Evolutionary conservation across 164 flowering plant genomes (phyloP).

Genomic region (Macadamia integrifolia): DNA sequence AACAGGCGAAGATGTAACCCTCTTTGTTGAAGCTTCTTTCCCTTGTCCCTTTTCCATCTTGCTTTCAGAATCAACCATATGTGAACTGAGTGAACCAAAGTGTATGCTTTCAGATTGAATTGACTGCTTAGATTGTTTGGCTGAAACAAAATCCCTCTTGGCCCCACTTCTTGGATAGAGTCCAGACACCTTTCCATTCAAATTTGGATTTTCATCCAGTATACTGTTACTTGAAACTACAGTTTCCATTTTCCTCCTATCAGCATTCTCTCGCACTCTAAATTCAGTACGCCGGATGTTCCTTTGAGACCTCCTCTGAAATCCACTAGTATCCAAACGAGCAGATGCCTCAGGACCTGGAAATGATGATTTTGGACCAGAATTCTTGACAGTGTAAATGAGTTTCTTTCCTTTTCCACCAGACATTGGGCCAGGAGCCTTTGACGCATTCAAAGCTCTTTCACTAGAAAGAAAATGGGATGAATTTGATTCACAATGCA

Average conservation of each 20-base stretch:
- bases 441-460: conserved; percentile 27
- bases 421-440: conserved; percentile 34
- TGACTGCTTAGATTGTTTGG: conserved; percentile 32
- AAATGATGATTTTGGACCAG: conserved; percentile 36
- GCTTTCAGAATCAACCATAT: conserved; percentile 33
- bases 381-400: conserved; percentile 42
- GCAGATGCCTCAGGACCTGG: conserved; percentile 31
- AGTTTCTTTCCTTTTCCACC: conserved; percentile 49
- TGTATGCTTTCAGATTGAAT: conserved; percentile 31
- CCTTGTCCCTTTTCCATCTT: conserved; percentile 33
- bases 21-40: conserved; percentile 32
- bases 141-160: conserved; percentile 30
- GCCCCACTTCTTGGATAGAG: conserved; percentile 29
- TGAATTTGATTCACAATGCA: conserved; percentile 21
- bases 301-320: conserved; percentile 53
- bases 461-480: conserved; percentile 29
- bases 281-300: conserved; percentile 57
- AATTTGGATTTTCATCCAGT: conserved; percentile 34
- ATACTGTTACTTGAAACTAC: conserved; percentile 25
- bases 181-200: conserved; percentile 32
- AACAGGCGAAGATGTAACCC: conserved; percentile 16
- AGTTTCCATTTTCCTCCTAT: conserved; percentile 40
- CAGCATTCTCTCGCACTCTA: conserved; percentile 58
- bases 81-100: conserved; percentile 26
- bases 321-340: conserved; percentile 42